phyloP scores from a whole-genome alignment of 345 rosid species.

The Streptanthus diversifolius region DNA sequence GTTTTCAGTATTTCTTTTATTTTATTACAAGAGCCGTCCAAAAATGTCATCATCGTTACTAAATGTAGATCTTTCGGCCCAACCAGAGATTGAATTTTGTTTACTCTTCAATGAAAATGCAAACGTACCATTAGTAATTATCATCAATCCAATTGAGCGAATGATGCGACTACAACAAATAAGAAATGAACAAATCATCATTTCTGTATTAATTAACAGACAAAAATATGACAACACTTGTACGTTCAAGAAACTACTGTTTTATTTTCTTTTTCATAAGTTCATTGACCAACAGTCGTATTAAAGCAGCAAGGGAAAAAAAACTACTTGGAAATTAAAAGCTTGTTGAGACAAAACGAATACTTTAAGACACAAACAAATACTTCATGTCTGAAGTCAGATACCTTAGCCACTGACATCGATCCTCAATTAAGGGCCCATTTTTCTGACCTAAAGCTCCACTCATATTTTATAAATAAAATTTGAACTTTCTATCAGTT shows the following conservation, averaged over 20 bases:
- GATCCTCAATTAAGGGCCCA: conserved; percentile 22
- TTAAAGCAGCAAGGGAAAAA: not conserved
- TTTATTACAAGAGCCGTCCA: not conserved
- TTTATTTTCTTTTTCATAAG: not conserved
- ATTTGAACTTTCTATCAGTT: not conserved
- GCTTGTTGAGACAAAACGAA: conserved; percentile 8
- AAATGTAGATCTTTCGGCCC: conserved; percentile 9
- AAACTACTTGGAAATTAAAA: not conserved
- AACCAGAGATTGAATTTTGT: not conserved
- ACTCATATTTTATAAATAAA: not conserved
- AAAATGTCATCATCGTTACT: conserved; percentile 12
- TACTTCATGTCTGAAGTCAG: conserved; percentile 18
- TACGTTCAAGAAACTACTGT: not conserved
- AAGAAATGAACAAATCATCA: not conserved
- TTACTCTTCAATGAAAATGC: not conserved
- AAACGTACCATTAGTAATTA: conserved; percentile 8
- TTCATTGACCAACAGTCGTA: not conserved
- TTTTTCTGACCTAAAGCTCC: conserved; percentile 13
- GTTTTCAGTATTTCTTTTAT: not conserved
- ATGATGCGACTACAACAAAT: not conserved
- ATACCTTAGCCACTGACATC: conserved; percentile 32
- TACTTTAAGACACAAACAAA: conserved; percentile 12
- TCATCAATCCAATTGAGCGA: not conserved
- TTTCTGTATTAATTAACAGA: not conserved
- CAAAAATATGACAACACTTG: not conserved